Percentiles rank a stretch among this genome's conserved stretches.
phyloP scores from a whole-genome alignment of 371 early-diverging fungal species.

The Saksenaea oblongispora region DNA sequence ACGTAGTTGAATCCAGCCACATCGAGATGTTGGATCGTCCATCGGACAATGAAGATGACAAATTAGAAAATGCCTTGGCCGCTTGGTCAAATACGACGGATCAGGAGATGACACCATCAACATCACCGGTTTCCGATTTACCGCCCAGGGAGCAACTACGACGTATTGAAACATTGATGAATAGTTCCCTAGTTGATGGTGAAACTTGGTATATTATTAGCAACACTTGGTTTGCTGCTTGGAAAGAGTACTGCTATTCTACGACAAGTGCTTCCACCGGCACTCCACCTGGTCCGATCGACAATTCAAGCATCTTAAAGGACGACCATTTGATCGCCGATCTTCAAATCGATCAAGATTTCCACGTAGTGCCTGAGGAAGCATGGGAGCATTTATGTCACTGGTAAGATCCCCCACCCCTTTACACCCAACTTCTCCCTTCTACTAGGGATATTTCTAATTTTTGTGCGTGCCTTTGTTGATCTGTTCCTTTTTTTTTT shows the following conservation, averaged over 20 bases:
- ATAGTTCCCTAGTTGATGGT: conserved; percentile 10
- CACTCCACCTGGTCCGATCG: conserved; percentile 21
- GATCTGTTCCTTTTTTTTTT: not conserved
- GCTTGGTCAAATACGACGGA: conserved; percentile 4
- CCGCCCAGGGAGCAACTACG: conserved; percentile 13
- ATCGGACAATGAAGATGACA: conserved; percentile 6
- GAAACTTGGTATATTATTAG: conserved; percentile 20
- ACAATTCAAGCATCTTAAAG: conserved; percentile 9
- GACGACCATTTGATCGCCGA: conserved; percentile 8
- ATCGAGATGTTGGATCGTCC: not conserved
- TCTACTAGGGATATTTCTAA: too few relatives aligned
- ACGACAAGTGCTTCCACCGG: not conserved
- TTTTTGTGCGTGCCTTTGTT: not conserved
- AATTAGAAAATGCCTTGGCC: conserved; percentile 4
- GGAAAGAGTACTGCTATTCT: conserved; percentile 16
- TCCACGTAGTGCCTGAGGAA: conserved; percentile 14
- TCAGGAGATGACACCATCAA: not conserved
- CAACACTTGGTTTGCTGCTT: conserved; percentile 11
- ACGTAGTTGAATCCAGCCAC: conserved; percentile 2
- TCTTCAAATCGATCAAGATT: conserved; percentile 13
- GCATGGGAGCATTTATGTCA: conserved; percentile 16
- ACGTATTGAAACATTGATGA: conserved; percentile 9
- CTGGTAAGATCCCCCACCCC: conserved; percentile 10
- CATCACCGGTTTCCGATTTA: conserved; percentile 7
- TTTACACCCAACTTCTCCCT: not conserved